Percentiles rank a stretch among this genome's conserved stretches.
Evolutionary conservation across 257 asterid species (phyloP).

Genomic region (Catharanthus roseus): DNA sequence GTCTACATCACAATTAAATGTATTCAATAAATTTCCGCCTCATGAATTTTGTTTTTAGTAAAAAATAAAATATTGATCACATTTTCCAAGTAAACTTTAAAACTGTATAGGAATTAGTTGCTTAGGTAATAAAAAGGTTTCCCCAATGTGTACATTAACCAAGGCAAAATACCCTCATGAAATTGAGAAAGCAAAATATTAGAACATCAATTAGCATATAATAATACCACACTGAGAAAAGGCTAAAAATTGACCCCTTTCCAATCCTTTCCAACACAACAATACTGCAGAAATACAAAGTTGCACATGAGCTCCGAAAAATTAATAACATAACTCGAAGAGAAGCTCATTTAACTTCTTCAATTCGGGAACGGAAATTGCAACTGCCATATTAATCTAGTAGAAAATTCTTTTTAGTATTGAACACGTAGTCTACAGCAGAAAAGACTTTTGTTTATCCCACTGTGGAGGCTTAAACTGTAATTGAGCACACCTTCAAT

Average conservation of each 20-base stretch:
- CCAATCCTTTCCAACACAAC: not conserved
- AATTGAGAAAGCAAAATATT: not conserved
- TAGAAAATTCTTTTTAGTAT: not conserved
- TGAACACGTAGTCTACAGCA: not conserved
- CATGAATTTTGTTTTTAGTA: not conserved
- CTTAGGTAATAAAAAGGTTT: too few species aligned
- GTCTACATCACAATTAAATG: not conserved
- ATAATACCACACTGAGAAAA: not conserved
- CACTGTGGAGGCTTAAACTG: not conserved
- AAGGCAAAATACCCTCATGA: not conserved
- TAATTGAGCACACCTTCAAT: not conserved
- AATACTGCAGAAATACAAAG: not conserved
- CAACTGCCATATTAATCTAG: not conserved
- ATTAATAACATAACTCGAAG: not conserved
- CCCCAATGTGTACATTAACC: not conserved
- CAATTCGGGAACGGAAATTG: not conserved
- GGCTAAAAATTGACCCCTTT: not conserved
- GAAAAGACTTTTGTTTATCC: too few species aligned
- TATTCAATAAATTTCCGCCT: not conserved
- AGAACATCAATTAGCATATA: too few species aligned
- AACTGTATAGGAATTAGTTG: too few species aligned
- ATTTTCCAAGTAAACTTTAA: not conserved
- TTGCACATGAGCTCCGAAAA: not conserved
- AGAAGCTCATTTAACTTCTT: not conserved
- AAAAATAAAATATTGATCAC: not conserved